These are phyloP conservation scores for Pyrenophora teres DNA, from an alignment of 2,329 filamentous ascomycete genomes.

Conservation along the genomic window DNA sequence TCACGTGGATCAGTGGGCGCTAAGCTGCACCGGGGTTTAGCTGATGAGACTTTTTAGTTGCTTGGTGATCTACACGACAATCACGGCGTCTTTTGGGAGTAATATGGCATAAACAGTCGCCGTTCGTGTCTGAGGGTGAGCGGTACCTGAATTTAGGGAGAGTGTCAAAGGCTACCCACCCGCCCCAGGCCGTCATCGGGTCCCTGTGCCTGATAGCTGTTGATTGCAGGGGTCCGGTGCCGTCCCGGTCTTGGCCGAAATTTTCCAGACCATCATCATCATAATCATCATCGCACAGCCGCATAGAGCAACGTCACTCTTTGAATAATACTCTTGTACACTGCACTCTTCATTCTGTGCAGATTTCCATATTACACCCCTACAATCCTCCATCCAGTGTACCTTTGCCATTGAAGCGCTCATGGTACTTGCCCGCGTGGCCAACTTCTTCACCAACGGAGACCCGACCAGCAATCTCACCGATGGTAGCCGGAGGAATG, in stretches of 20 bases:
- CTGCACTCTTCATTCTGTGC: constrained; percentile 2
- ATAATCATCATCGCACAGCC: constrained; percentile 20
- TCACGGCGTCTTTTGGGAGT: too few relatives aligned
- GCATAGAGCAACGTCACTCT: constrained; percentile 32
- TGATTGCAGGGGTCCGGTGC: constrained; percentile 4
- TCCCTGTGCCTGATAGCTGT: constrained; percentile 21
- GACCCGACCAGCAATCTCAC: constrained; percentile 40
- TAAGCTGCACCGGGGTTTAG: constrained; percentile 11
- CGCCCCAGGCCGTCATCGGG: constrained; percentile 17
- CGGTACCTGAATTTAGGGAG: not conserved
- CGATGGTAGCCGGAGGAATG: constrained; percentile 44
- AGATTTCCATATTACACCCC: not conserved
- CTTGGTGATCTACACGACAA: too few relatives aligned
- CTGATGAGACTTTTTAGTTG: not conserved
- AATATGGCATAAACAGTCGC: not conserved
- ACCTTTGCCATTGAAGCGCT: constrained; percentile 34
- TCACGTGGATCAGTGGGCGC: constrained; percentile 23
- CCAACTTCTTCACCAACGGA: constrained; percentile 52
- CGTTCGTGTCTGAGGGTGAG: not conserved
- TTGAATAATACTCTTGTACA: constrained; percentile 5
- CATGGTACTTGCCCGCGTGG: constrained; percentile 58
- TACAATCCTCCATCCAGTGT: not conserved
- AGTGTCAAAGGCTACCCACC: constrained; percentile 1
- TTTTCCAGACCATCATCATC: constrained; percentile 25
- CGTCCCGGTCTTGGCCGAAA: constrained; percentile 37